Percentiles rank a stretch among this genome's conserved stretches.
Evolutionary conservation across 2,329 filamentous ascomycete species (phyloP).

Genomic region (Cercospora sojina): DNA sequence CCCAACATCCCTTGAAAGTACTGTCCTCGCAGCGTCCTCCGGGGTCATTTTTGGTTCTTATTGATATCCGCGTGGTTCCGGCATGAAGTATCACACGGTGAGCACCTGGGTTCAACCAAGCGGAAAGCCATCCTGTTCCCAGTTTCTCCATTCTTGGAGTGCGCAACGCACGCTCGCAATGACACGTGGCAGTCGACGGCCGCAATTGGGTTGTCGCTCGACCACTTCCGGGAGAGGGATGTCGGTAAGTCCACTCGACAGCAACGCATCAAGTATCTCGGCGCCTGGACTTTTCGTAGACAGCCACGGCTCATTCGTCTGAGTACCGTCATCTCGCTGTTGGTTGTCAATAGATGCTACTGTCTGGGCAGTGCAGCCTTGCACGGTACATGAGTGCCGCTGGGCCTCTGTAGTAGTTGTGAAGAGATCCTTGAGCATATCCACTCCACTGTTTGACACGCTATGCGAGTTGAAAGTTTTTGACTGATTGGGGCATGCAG

Average conservation of each 20-base stretch:
- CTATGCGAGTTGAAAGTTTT: not conserved
- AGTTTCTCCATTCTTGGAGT: conserved; percentile 1
- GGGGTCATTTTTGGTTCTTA: no score
- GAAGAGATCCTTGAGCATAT: not conserved
- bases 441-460: not conserved
- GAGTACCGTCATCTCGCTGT: not conserved
- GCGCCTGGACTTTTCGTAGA: not conserved
- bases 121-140: conserved; percentile 2
- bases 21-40: not conserved
- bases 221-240: not conserved
- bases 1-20: not conserved
- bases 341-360: not conserved
- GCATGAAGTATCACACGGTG: not conserved
- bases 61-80: not conserved
- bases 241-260: not conserved
- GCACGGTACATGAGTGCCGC: not conserved
- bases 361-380: not conserved
- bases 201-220: not conserved
- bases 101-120: not conserved
- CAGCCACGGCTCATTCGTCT: not conserved
- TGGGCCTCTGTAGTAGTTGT: not conserved
- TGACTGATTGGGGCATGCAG: not conserved
- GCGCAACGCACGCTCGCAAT: not conserved
- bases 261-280: not conserved
- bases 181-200: not conserved